Percentiles rank a stretch among this genome's conserved stretches.
Conservation (phyloP, 768 basidiomycete species). For the Xerocomus spinulosus region DNA sequence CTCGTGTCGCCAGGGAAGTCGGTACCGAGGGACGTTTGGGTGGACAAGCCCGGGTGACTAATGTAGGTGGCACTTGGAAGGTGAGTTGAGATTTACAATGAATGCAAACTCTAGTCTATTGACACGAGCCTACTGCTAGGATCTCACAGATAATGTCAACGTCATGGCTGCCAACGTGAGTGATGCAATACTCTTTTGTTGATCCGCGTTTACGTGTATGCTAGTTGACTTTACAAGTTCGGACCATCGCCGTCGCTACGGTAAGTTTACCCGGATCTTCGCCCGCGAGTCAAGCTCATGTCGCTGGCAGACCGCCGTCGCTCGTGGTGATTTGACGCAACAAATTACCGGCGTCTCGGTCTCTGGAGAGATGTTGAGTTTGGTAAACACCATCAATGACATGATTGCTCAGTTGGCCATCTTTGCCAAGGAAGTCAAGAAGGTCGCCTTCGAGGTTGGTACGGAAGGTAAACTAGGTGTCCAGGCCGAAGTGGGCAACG, state of each 20-base stretch:
- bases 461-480: constrained; percentile 99
- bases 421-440: constrained; percentile 81
- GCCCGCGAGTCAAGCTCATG: not conserved
- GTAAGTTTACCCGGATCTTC: constrained; percentile 38
- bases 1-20: constrained; percentile 90
- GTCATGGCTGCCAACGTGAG: constrained; percentile 90
- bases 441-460: constrained; percentile 95
- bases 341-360: constrained; percentile 92
- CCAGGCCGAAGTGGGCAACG: constrained; percentile 93
- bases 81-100: constrained; percentile 18
- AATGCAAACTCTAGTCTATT: not conserved
- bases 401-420: constrained; percentile 67
- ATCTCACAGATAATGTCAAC: constrained; percentile 93
- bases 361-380: constrained; percentile 90
- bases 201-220: constrained; percentile 6
- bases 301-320: constrained; percentile 71
- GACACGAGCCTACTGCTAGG: constrained; percentile 34
- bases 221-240: constrained; percentile 87
- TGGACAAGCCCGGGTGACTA: constrained; percentile 89
- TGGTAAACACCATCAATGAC: constrained; percentile 97
- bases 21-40: constrained; percentile 95
- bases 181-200: constrained; percentile 6
- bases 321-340: constrained; percentile 86
- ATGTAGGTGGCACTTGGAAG: constrained; percentile 97
- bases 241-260: constrained; percentile 89